phyloP scores from a whole-genome alignment of 805 yeast genomes.

The Saturnispora saitoi region DNA sequence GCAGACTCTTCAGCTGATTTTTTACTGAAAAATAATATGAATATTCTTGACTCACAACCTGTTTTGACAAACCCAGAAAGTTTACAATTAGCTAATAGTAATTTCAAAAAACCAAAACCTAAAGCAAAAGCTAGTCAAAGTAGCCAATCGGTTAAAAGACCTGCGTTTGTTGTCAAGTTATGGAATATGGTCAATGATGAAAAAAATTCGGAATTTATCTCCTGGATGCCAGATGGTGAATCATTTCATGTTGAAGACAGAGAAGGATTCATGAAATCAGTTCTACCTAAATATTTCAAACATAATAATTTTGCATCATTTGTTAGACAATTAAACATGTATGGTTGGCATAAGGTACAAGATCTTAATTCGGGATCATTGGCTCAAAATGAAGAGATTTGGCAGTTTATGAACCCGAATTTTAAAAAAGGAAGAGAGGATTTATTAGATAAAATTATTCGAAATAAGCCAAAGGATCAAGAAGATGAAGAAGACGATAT shows the following conservation, averaged over 20 bases:
- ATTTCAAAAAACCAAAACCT: constrained; percentile 23
- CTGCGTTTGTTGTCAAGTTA: constrained; percentile 86
- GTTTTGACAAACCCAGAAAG: not conserved
- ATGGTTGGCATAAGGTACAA: constrained; percentile 98
- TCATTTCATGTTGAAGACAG: constrained; percentile 79
- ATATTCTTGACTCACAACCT: not conserved
- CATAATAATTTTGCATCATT: constrained; percentile 93
- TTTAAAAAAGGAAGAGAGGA: constrained; percentile 76
- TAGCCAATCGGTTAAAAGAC: constrained; percentile 39
- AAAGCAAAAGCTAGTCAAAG: constrained; percentile 17
- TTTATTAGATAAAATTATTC: constrained; percentile 71
- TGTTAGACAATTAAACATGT: constrained; percentile 95
- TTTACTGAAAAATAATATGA: constrained; percentile 2
- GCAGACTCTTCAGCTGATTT: not conserved
- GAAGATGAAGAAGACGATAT: constrained; percentile 40
- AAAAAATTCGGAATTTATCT: constrained; percentile 56
- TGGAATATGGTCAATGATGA: constrained; percentile 95
- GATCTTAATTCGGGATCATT: constrained; percentile 75
- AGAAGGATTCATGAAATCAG: constrained; percentile 73
- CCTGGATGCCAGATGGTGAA: constrained; percentile 81
- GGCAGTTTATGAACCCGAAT: constrained; percentile 82
- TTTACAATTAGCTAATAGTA: not conserved
- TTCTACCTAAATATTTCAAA: constrained; percentile 87
- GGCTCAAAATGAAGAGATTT: constrained; percentile 61
- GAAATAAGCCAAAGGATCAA: constrained; percentile 51